A percentile compares a stretch with the other conserved stretches of the same genome.
Evolutionary conservation across 2,329 filamentous ascomycete genomes (phyloP).

Genomic region (Didymella arachidicola): DNA sequence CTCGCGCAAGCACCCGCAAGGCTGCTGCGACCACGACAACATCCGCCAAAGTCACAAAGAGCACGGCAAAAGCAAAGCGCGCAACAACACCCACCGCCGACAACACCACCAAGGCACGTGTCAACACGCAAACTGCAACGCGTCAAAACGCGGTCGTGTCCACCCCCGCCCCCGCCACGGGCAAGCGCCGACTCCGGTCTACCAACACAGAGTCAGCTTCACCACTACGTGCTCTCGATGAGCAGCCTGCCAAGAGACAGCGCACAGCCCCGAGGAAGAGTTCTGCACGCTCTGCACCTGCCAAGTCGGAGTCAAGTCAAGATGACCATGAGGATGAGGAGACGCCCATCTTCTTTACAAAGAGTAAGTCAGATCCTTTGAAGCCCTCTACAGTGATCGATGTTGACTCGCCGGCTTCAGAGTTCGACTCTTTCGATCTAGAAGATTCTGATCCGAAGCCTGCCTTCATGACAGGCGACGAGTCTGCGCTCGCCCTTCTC

Average conservation of each 20-base stretch:
- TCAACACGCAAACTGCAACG: constrained; percentile 8
- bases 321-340: constrained; percentile 29
- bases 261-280: constrained; percentile 15
- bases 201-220: constrained; percentile 23
- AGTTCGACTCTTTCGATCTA: constrained; percentile 29
- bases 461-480: constrained; percentile 26
- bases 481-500: constrained; percentile 34
- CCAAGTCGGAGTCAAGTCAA: constrained; percentile 14
- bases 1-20: constrained; percentile 22
- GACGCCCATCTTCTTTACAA: constrained; percentile 31
- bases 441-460: constrained; percentile 18
- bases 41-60: not conserved
- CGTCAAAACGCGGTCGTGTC: constrained; percentile 6
- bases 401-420: constrained; percentile 27
- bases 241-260: constrained; percentile 24
- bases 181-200: constrained; percentile 29
- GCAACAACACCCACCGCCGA: constrained; percentile 13
- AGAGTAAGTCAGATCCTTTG: constrained; percentile 25
- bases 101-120: not conserved
- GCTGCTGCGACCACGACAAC: constrained; percentile 7
- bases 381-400: constrained; percentile 4
- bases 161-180: constrained; percentile 21
- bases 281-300: constrained; percentile 7
- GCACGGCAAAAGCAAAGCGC: not conserved
- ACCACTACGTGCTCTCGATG: constrained; percentile 28